Evolutionary conservation across 2,329 filamentous ascomycete genomes (phyloP), one percentile per base, ranked within the genome.

Genomic region (Stagonosporopsis vannaccii): DNA sequence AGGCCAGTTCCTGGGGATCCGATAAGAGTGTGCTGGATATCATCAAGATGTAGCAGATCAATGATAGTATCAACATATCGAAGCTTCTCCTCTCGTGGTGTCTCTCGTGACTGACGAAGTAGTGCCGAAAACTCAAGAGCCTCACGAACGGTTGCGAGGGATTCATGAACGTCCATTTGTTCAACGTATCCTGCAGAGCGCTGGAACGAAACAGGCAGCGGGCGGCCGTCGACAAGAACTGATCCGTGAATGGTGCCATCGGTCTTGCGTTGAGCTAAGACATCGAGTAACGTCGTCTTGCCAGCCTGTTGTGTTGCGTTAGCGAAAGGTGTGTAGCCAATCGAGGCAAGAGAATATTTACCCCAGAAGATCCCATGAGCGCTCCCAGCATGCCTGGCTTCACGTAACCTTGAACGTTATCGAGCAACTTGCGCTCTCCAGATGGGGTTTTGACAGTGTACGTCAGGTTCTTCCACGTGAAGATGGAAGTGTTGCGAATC

Each of bases 391-490:
- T 20, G 6, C 39, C 39, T 3, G 39, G 81, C 82, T 2, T 84
- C 80, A 73, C 39, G 22, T 28, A 42, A 42, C 76, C 84, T 25
- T 75, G 75, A 5, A 85, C 80, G 47, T 83, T 69, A 46, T 85
- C 79, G 11, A 86, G 70, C 6, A 86, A 55, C 76, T 67, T 30
- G 77, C 75, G 6, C 72, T 77, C 7, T 70, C 70, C 41, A 75
- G 20, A 25, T 1, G 62, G 58, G 2, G 60, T 79, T 28, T 78
- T 80, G 59, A 85, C 95, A 74, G 86, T 80, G 54, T 84, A 84
- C 13, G 73, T 75, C 5, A 86, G 78, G 59, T 84, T 75, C 33
- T 76, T 71, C 84, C 84, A 86, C 1, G 90, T 93, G 51, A 96
- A 90, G 17, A 48, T 32, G 11, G 23, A 30, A 13, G 35, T 48